Evolutionary conservation across 805 yeast species (phyloP).

Genomic region (Yamadazyma sp.): DNA sequence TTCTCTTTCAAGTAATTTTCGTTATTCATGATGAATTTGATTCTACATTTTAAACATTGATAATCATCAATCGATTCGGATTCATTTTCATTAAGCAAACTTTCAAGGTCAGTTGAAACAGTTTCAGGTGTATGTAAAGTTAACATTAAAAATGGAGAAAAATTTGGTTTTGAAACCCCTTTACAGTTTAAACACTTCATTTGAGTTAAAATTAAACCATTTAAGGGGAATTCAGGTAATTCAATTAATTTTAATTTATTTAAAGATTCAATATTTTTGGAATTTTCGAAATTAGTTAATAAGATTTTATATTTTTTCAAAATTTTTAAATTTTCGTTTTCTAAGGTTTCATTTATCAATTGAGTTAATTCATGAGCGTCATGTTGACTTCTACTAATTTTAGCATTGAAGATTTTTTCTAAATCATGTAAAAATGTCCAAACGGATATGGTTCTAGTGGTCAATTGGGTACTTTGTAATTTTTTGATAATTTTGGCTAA

Average conservation of each 20-base stretch:
- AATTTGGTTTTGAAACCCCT: slow-evolving; percentile 53
- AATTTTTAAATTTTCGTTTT: slow-evolving; percentile 55
- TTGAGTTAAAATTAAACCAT: slow-evolving; percentile 62
- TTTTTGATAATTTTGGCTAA: slow-evolving; percentile 49
- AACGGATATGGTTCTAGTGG: slow-evolving; percentile 59
- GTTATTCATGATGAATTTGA: slow-evolving; percentile 26
- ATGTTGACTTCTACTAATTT: slow-evolving; percentile 75
- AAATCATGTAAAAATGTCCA: slow-evolving; percentile 76
- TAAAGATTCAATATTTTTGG: slow-evolving; percentile 6
- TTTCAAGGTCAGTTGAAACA: slow-evolving; percentile 43
- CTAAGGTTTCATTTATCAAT: slow-evolving; percentile 72
- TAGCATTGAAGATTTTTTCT: slow-evolving; percentile 69
- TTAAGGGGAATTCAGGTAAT: slow-evolving; percentile 72
- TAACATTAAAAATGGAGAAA: slow-evolving; percentile 63
- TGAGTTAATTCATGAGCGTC: slow-evolving; percentile 95
- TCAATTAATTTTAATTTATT: slow-evolving; percentile 15
- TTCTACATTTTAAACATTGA: slow-evolving; percentile 71
- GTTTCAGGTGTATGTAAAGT: slow-evolving; percentile 74
- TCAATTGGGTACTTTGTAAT: slow-evolving; percentile 60
- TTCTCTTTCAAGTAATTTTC: slow-evolving; percentile 24
- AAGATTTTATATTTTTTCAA: slow-evolving; percentile 27
- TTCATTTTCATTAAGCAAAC: slow-evolving; percentile 54
- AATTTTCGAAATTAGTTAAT: neutral
- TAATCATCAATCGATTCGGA: slow-evolving; percentile 74
- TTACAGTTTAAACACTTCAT: slow-evolving; percentile 70